phyloP scores from a whole-genome alignment of 1,284 basidiomycete species.

The Gomphus sp. region DNA sequence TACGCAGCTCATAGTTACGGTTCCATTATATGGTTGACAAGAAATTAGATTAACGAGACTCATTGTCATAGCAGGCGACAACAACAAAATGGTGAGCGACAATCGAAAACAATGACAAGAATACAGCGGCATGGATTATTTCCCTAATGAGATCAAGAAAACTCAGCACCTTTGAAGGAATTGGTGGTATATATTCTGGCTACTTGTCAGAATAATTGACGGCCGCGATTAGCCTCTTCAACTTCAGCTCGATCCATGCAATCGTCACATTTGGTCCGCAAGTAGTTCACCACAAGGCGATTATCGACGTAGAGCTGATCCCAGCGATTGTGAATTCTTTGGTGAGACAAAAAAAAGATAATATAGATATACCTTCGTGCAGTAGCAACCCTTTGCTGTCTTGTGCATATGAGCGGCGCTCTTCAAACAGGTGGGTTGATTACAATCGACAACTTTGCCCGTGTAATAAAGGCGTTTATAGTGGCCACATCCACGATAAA shows the following conservation, averaged over 20 bases:
- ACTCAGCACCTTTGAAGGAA: too few species aligned
- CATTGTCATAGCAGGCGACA: background rate
- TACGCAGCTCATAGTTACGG: too few species aligned
- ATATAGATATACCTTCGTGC: conserved; percentile 17
- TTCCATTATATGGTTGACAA: background rate
- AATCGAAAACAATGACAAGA: background rate
- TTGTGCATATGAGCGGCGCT: conserved; percentile 47
- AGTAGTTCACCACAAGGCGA: conserved; percentile 35
- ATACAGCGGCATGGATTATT: conserved; percentile 6
- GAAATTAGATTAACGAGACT: background rate
- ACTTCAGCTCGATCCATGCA: conserved; percentile 26
- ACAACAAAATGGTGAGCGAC: background rate
- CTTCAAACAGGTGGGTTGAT: conserved; percentile 38
- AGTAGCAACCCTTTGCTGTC: conserved; percentile 32
- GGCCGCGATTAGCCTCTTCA: background rate
- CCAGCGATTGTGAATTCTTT: background rate
- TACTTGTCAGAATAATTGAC: background rate
- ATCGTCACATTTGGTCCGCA: conserved; percentile 39
- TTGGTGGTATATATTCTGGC: background rate
- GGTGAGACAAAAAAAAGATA: background rate
- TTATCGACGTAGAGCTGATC: conserved; percentile 30
- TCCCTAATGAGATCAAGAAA: background rate
- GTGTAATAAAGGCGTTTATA: conserved; percentile 51
- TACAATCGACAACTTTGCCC: conserved; percentile 45
- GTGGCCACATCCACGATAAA: conserved; percentile 12